Evolutionary conservation across 257 asterid genomes (phyloP).

Genomic region (Osmanthus fragrans): DNA sequence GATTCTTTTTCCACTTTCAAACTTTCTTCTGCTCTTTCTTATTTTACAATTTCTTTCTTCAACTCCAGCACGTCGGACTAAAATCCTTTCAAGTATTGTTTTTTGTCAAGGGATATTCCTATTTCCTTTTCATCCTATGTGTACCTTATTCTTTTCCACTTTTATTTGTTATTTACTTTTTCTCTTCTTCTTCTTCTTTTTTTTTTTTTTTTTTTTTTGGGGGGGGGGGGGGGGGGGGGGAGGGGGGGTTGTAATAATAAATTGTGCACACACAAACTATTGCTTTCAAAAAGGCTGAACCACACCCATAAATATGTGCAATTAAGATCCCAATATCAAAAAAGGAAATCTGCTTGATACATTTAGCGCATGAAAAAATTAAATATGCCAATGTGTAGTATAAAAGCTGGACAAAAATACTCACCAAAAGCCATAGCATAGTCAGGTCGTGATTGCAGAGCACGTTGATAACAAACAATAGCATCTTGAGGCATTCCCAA

Average conservation of each 20-base stretch:
- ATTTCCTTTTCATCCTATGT: not conserved
- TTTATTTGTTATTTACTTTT: not conserved
- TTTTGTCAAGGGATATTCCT: not conserved
- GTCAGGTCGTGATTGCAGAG: constrained; percentile 92
- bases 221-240: not conserved
- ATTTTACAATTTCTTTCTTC: not conserved
- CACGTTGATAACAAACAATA: constrained; percentile 82
- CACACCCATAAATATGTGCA: not conserved
- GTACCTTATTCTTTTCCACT: not conserved
- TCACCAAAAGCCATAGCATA: constrained; percentile 91
- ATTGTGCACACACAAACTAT: not conserved
- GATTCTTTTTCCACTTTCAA: not conserved
- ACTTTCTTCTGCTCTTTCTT: not conserved
- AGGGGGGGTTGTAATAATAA: no score
- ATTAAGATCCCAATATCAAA: not conserved
- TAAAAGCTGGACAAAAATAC: constrained; percentile 25
- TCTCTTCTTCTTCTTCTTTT: not conserved
- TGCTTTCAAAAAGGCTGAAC: not conserved
- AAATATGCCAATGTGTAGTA: not conserved
- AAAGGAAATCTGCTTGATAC: not conserved
- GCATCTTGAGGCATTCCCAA: constrained; percentile 96
- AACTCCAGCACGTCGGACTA: not conserved
- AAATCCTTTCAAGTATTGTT: not conserved
- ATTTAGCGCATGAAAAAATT: not conserved
- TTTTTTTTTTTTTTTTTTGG: no score